Conservation (phyloP, 1,284 basidiomycete species). For the Spongiforma sp. region DNA sequence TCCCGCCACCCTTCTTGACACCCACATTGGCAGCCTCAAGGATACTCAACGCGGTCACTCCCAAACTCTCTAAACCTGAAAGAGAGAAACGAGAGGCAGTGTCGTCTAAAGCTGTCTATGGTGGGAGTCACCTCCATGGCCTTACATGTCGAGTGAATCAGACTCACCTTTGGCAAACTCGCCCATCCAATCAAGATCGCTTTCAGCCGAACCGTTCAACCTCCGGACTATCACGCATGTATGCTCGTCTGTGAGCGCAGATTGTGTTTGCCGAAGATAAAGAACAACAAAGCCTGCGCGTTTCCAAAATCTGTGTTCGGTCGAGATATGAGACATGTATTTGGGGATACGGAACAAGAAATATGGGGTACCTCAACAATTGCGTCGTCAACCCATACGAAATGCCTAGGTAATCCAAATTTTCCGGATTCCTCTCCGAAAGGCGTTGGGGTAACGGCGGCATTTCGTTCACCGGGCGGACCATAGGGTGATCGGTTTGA, state of each 20-base stretch:
- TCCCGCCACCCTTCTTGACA: constrained; percentile 54
- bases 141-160: neutral
- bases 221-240: constrained; percentile 92
- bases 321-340: neutral
- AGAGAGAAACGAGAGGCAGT: constrained; percentile 90
- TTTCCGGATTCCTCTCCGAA: constrained; percentile 90
- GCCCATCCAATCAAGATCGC: constrained; percentile 80
- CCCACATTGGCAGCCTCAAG: constrained; percentile 84
- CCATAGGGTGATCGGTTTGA: constrained; percentile 74
- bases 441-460: constrained; percentile 93
- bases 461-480: constrained; percentile 83
- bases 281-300: constrained; percentile 90
- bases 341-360: neutral
- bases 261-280: constrained; percentile 93
- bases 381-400: constrained; percentile 94
- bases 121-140: neutral
- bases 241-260: constrained; percentile 96
- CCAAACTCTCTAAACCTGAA: constrained; percentile 97
- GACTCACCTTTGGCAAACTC: constrained; percentile 87
- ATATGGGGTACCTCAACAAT: constrained; percentile 66
- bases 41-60: constrained; percentile 86
- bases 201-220: constrained; percentile 70
- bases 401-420: constrained; percentile 94
- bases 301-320: constrained; percentile 86
- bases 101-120: constrained; percentile 82